Conservation (phyloP, 2,329 filamentous ascomycete species). For the Colletotrichum sp. region DNA sequence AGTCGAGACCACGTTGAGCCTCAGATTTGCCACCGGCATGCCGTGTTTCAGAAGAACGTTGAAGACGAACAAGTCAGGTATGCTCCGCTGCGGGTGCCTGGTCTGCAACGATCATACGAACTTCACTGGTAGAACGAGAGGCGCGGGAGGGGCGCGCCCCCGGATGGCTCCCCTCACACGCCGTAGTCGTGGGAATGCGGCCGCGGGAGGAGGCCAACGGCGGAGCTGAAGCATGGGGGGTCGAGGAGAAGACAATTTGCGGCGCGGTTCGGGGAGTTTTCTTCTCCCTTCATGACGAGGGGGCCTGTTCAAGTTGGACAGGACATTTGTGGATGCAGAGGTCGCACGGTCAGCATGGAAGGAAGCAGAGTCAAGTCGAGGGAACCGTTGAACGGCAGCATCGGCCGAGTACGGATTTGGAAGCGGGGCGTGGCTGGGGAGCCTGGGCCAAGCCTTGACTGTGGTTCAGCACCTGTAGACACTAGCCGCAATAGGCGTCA, state of each 20-base stretch:
- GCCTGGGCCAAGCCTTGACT: neutral
- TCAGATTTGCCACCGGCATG: conserved; percentile 4
- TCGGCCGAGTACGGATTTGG: conserved; percentile 11
- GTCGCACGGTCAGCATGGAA: neutral
- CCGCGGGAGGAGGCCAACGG: conserved; percentile 9
- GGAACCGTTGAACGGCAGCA: neutral
- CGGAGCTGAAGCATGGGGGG: neutral
- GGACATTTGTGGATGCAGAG: neutral
- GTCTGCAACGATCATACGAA: neutral
- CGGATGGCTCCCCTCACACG: neutral
- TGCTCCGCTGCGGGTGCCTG: neutral
- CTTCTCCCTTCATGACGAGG: neutral
- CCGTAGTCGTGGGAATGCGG: neutral
- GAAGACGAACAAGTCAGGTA: neutral
- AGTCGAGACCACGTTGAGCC: conserved; percentile 12
- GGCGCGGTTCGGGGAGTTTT: neutral
- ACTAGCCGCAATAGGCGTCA: neutral
- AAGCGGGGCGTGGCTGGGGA: conserved; percentile 10
- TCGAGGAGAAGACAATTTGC: neutral
- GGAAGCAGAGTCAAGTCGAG: neutral
- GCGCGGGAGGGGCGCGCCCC: neutral
- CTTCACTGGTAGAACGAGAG: neutral
- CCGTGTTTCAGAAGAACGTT: neutral
- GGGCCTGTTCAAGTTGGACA: neutral
- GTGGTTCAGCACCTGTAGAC: neutral